Conservation (phyloP, 2,329 filamentous ascomycete genomes). For the Claviceps pazoutovae region DNA sequence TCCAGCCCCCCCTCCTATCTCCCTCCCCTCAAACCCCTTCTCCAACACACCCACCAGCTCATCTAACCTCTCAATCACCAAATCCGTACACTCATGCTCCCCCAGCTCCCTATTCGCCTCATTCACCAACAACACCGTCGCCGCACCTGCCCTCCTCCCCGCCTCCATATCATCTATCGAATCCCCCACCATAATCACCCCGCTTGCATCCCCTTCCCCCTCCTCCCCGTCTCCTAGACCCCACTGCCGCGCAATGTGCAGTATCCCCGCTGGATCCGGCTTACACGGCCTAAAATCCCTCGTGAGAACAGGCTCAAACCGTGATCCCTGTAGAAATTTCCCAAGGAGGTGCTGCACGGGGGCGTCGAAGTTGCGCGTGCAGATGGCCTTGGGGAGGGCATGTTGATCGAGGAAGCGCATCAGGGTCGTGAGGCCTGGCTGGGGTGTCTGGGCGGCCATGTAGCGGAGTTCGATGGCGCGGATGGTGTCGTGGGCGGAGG, state of each 20-base stretch:
- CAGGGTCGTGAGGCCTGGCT: constrained; percentile 62
- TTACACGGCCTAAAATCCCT: constrained; percentile 74
- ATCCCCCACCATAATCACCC: constrained; percentile 56
- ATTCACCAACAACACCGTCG: constrained; percentile 79
- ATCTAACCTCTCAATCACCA: constrained; percentile 58
- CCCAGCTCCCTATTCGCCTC: constrained; percentile 61
- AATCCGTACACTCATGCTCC: constrained; percentile 61
- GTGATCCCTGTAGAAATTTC: constrained; percentile 55
- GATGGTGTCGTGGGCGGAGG: constrained; percentile 57
- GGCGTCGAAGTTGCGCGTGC: constrained; percentile 82
- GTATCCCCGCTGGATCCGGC: constrained; percentile 73
- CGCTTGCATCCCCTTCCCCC: constrained; percentile 23
- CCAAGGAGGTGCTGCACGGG: constrained; percentile 61
- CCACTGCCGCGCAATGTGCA: constrained; percentile 74
- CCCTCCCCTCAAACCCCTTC: constrained; percentile 50
- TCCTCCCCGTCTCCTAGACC: constrained; percentile 28
- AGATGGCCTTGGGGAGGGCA: constrained; percentile 64
- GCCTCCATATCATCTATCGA: constrained; percentile 89
- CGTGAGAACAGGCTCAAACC: constrained; percentile 70
- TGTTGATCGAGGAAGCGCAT: constrained; percentile 69
- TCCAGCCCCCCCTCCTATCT: constrained; percentile 2
- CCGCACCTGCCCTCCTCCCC: constrained; percentile 67
- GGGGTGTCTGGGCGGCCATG: constrained; percentile 68
- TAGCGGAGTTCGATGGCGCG: constrained; percentile 65
- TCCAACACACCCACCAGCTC: constrained; percentile 66